Percentiles rank a stretch among this genome's conserved stretches.
Conservation (phyloP, 1,284 basidiomycete genomes). For the Ustilago trichophora region DNA sequence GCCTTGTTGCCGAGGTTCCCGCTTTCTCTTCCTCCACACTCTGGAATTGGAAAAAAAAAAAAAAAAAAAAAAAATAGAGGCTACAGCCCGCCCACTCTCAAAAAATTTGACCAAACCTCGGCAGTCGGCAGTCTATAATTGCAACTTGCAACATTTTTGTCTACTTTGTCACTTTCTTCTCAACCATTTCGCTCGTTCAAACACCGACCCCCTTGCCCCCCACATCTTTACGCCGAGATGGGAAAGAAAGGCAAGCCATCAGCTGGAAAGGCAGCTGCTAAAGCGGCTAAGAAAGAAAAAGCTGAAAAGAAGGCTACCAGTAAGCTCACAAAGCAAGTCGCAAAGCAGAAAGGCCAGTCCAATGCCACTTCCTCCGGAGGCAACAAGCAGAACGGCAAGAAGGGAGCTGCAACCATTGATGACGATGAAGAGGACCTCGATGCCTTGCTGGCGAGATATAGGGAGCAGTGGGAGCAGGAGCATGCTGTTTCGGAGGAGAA, state of each 20-base stretch:
- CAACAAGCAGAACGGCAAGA: conserved; percentile 46
- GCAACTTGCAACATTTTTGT: too few species aligned
- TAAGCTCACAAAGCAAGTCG: conserved; percentile 57
- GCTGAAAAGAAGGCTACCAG: conserved; percentile 62
- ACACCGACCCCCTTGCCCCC: too few species aligned
- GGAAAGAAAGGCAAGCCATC: conserved; percentile 62
- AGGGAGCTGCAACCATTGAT: conserved; percentile 27
- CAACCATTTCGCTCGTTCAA: too few species aligned
- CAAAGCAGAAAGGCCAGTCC: conserved; percentile 28
- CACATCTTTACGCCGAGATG: conserved; percentile 42
- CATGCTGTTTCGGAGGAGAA: conserved; percentile 60
- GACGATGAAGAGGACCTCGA: conserved; percentile 65
- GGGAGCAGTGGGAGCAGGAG: conserved; percentile 60
- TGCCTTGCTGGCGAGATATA: conserved; percentile 57
- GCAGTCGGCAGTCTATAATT: conserved; percentile 8
- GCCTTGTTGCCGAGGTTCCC: too few species aligned
- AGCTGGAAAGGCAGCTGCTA: conserved; percentile 60
- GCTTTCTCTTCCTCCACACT: too few species aligned
- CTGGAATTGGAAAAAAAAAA: too few species aligned
- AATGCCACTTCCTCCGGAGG: conserved; percentile 2
- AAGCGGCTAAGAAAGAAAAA: conserved; percentile 65
- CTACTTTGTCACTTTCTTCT: neutral
- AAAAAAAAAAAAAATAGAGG: neutral
- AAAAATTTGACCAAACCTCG: conserved; percentile 5
- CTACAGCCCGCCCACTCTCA: neutral